phyloP scores from a whole-genome alignment of 1,284 basidiomycete species.

The Leccinum pachyderme region DNA sequence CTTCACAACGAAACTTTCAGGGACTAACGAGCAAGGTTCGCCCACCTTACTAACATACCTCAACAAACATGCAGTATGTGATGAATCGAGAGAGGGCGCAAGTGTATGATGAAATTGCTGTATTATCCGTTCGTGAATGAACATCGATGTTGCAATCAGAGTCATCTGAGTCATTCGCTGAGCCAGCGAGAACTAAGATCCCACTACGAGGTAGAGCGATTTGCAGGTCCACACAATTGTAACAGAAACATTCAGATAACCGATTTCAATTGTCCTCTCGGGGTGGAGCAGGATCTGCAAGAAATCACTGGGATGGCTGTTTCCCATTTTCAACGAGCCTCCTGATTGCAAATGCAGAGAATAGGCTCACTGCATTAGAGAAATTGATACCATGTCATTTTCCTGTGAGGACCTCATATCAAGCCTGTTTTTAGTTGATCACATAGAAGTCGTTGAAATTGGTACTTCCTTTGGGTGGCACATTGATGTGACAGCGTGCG shows the following conservation, averaged over 20 bases:
- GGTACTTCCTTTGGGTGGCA: constrained; percentile 52
- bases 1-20: not conserved
- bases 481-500: constrained; percentile 49
- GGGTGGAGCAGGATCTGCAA: too few species aligned
- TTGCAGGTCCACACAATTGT: not conserved
- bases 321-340: too few species aligned
- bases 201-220: not conserved
- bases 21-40: not conserved
- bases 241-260: too few species aligned
- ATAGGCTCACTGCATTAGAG: not conserved
- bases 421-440: constrained; percentile 45
- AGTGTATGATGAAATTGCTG: not conserved
- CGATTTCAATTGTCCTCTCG: too few species aligned
- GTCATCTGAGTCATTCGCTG: not conserved
- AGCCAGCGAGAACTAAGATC: not conserved
- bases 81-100: not conserved
- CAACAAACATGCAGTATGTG: too few species aligned
- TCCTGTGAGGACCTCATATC: constrained; percentile 57
- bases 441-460: constrained; percentile 50
- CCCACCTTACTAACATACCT: not conserved
- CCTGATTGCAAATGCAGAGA: too few species aligned
- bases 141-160: not conserved
- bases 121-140: not conserved
- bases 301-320: too few species aligned
- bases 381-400: constrained; percentile 37